Evolutionary conservation across 345 rosid genomes (phyloP).

Genomic region (Populus deltoides): DNA sequence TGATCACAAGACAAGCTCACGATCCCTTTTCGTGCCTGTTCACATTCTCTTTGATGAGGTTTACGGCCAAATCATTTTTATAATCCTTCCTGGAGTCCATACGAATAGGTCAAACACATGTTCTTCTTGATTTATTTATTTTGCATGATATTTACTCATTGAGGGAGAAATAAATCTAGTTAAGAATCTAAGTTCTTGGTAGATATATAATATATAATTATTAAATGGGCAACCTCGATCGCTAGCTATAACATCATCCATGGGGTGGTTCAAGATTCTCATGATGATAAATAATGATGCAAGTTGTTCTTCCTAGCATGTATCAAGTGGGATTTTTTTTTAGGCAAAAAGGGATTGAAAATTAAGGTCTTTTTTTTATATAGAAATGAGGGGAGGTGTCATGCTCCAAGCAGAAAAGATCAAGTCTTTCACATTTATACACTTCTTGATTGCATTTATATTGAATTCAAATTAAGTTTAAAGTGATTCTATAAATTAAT

Average conservation of each 20-base stretch:
- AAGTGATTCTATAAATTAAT: no score
- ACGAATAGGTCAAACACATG: slow-evolving; percentile 33
- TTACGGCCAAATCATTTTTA: slow-evolving; percentile 22
- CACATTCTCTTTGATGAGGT: slow-evolving; percentile 1
- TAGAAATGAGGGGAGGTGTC: no score
- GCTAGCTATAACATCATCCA: not conserved
- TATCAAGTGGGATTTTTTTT: not conserved
- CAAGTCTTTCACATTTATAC: no score
- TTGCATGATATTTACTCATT: no score
- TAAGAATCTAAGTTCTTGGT: not conserved
- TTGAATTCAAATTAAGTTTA: no score
- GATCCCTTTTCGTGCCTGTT: slow-evolving; percentile 16
- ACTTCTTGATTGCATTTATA: no score
- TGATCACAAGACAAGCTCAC: slow-evolving; percentile 25
- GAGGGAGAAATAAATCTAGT: not conserved
- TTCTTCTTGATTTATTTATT: slow-evolving; percentile 4
- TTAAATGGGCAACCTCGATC: slow-evolving; percentile 1
- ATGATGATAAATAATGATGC: slow-evolving; percentile 19
- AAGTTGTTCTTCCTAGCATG: slow-evolving; percentile 13
- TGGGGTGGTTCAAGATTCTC: slow-evolving; percentile 25
- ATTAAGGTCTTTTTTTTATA: no score
- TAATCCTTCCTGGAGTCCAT: not conserved
- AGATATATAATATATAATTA: not conserved
- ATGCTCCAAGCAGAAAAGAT: no score
- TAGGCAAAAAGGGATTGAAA: not conserved